Percentiles rank a stretch among this genome's conserved stretches.
These are phyloP conservation scores for Lipomyces mesembrius DNA, from an alignment of 805 yeast genomes.

Conservation along the genomic window DNA sequence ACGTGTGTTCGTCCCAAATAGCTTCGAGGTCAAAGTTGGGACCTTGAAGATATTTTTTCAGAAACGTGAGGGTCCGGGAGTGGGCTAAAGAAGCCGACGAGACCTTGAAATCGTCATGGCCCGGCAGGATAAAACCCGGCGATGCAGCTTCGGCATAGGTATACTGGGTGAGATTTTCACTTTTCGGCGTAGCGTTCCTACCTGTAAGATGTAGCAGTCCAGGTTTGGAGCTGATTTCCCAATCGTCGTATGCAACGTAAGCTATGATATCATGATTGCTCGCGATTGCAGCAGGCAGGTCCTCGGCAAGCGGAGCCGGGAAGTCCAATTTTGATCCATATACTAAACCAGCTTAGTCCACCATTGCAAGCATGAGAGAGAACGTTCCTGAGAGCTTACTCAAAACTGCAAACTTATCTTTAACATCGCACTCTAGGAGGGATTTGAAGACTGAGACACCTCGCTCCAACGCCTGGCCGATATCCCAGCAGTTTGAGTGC, in stretches of 20 bases:
- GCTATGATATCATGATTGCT: neutral
- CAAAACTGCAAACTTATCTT: neutral
- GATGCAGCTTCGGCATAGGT: neutral
- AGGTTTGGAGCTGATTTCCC: slow-evolving; percentile 2
- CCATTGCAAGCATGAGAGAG: neutral
- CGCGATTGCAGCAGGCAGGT: neutral
- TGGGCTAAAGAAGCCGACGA: neutral
- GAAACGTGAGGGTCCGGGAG: neutral
- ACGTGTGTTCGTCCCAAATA: neutral
- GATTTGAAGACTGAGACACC: neutral
- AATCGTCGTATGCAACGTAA: neutral
- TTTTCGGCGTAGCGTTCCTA: neutral
- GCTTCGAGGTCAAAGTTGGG: neutral
- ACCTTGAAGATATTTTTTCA: neutral
- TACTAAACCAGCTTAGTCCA: neutral
- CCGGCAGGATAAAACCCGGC: neutral
- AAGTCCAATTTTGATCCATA: neutral
- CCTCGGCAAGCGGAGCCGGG: neutral
- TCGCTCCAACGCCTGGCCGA: neutral
- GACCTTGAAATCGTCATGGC: neutral
- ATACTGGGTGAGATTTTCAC: neutral
- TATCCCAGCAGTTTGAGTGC: neutral
- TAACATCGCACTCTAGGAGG: neutral
- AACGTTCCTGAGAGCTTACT: neutral
- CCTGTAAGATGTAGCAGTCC: neutral